Evolutionary conservation across 2,329 filamentous ascomycete genomes (phyloP).

Genomic region (Epichloe festucae): DNA sequence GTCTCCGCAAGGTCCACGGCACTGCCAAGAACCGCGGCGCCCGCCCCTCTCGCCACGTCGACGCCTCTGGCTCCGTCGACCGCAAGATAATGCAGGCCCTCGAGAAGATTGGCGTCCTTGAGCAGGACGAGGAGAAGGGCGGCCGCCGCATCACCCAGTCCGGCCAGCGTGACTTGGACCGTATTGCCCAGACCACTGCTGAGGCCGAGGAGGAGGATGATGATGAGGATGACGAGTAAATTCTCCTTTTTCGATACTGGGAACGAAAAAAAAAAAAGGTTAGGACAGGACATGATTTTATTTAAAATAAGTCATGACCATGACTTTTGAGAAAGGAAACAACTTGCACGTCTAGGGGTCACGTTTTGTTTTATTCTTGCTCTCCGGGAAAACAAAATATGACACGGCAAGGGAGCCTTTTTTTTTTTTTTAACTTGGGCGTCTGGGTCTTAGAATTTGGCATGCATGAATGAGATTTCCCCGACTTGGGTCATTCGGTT

Average conservation of each 20-base stretch:
- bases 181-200: slow-evolving; percentile 70
- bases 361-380: not conserved
- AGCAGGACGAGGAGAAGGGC: slow-evolving; percentile 97
- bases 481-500: slow-evolving; percentile 24
- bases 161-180: slow-evolving; percentile 98
- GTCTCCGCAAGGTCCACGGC: slow-evolving; percentile 92
- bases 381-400: not conserved
- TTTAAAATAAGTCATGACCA: not conserved
- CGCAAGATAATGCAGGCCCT: slow-evolving; percentile 95
- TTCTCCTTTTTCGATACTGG: not conserved
- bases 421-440: slow-evolving; percentile 15
- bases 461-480: slow-evolving; percentile 29
- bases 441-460: slow-evolving; percentile 27
- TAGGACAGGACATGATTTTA: not conserved
- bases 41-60: slow-evolving; percentile 85
- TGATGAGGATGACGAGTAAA: slow-evolving; percentile 55
- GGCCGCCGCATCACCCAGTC: slow-evolving; percentile 95
- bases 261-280: not conserved
- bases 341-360: not conserved
- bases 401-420: slow-evolving; percentile 6
- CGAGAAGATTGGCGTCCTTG: slow-evolving; percentile 98
- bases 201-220: slow-evolving; percentile 55
- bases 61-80: slow-evolving; percentile 90
- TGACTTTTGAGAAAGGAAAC: not conserved
- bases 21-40: slow-evolving; percentile 94